phyloP scores from a whole-genome alignment of 2,329 filamentous ascomycete species.

The Pseudopithomyces chartarum region DNA sequence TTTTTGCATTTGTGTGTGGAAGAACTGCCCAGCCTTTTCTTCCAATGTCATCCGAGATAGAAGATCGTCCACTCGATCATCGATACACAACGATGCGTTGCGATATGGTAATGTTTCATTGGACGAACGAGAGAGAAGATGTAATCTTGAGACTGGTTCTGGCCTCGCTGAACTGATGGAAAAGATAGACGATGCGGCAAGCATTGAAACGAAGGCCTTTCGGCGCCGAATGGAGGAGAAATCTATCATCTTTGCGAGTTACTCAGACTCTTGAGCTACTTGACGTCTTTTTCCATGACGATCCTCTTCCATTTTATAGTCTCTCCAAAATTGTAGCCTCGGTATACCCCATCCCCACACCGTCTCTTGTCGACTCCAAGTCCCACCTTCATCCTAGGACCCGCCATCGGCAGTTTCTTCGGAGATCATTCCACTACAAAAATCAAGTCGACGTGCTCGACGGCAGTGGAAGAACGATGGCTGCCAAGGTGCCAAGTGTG shows the following conservation, averaged over 20 bases:
- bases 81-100: conserved; percentile 47
- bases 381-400: neutral
- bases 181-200: neutral
- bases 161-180: neutral
- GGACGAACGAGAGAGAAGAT: neutral
- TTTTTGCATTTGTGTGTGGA: conserved; percentile 46
- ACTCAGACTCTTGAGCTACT: neutral
- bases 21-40: conserved; percentile 57
- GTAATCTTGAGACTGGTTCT: neutral
- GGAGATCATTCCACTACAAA: neutral
- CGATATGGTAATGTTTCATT: conserved; percentile 36
- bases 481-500: conserved; percentile 10
- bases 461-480: neutral
- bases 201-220: neutral
- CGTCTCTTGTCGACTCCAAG: neutral
- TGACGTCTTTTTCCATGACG: too few relatives aligned
- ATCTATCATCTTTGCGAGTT: neutral
- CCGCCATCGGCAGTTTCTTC: conserved; percentile 3
- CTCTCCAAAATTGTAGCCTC: neutral
- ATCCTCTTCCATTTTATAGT: conserved; percentile 1
- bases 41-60: conserved; percentile 52
- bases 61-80: conserved; percentile 55
- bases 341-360: neutral
- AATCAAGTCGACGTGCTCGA: neutral
- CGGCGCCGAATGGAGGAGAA: neutral